Evolutionary conservation across 495 filamentous ascomycete species (phyloP), one percentile per base, ranked within the genome.

Genomic region (Daldinia vernicosa): DNA sequence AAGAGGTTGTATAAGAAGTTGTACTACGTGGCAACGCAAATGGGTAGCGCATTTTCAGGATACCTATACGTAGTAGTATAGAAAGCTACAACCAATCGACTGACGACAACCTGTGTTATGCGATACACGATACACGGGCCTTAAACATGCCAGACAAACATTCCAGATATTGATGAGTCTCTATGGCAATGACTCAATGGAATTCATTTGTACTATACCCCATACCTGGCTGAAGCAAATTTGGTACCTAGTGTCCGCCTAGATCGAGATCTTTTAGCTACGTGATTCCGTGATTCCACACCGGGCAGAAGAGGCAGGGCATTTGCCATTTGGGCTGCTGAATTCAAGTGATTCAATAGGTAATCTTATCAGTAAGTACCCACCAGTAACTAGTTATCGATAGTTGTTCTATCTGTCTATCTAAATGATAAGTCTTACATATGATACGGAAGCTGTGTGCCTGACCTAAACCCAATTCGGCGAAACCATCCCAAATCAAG

Each of bases 11-110:
- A 65, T 66, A 33, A 30, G 45, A 60, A 26, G 39, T 45, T 50
- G 55, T 26, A 65, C 60, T 70, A 70, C 67, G 67, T 70, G 67
- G 67, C 67, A 70, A n/a, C 47, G 62, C 47, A 51, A 63, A 76
- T 52, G 62, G 27, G 50, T 62, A 62, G 62, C 53, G n/a, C 43
- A 64, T 59, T 45, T 56, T 67, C 66, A 53, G 45, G 51, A 65
- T 32, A n/a, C n/a, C n/a, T n/a, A n/a, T n/a, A n/a, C n/a, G n/a
- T n/a, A n/a, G n/a, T n/a, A n/a, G n/a, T n/a, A 35, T 45, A 37
- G 30, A 32, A 58, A 22, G 58, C 35, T 30, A 30, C 26, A 32
- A 32, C 67, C 75, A 69, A 70, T 63, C 63, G 50, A 28, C 26
- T 30, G 6, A 8, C 9, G 24, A 28, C 28, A 6, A 12, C 4